These are phyloP conservation scores for Yamadazyma membranifaciens DNA, from an alignment of 1,139 yeast genomes.

Conservation along the genomic window DNA sequence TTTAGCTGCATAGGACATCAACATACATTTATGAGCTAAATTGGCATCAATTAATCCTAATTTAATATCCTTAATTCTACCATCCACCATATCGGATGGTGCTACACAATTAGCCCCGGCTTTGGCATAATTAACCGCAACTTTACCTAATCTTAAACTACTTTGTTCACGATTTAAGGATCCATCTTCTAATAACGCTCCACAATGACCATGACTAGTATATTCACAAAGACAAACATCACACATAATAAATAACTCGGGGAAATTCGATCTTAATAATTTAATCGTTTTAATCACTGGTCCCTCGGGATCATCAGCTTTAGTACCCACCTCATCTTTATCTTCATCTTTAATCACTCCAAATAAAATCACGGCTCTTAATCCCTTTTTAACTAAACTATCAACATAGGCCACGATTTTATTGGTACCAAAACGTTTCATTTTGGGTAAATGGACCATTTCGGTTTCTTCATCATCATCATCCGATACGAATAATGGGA, in stretches of 20 bases:
- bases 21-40: constrained; percentile 81
- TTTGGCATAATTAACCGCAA: constrained; percentile 90
- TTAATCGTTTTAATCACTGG: constrained; percentile 85
- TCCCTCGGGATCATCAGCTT: constrained; percentile 96
- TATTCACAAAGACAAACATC: constrained; percentile 97
- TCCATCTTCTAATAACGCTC: constrained; percentile 84
- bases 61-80: constrained; percentile 87
- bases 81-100: constrained; percentile 98
- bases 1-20: constrained; percentile 94
- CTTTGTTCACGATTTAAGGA: constrained; percentile 71
- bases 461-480: constrained; percentile 73
- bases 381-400: constrained; percentile 73
- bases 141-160: constrained; percentile 85
- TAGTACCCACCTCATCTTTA: constrained; percentile 80
- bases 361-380: constrained; percentile 80
- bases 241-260: constrained; percentile 82
- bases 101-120: constrained; percentile 98
- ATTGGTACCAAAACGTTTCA: constrained; percentile 83
- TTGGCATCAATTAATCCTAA: constrained; percentile 79
- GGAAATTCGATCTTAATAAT: constrained; percentile 61
- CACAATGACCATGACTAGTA: constrained; percentile 97
- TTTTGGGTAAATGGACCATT: constrained; percentile 81
- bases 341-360: constrained; percentile 78
- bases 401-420: constrained; percentile 71
- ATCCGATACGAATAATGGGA: constrained; percentile 87